Conservation (phyloP, 78 protist species). For the Dictyostelium intermedium region DNA sequence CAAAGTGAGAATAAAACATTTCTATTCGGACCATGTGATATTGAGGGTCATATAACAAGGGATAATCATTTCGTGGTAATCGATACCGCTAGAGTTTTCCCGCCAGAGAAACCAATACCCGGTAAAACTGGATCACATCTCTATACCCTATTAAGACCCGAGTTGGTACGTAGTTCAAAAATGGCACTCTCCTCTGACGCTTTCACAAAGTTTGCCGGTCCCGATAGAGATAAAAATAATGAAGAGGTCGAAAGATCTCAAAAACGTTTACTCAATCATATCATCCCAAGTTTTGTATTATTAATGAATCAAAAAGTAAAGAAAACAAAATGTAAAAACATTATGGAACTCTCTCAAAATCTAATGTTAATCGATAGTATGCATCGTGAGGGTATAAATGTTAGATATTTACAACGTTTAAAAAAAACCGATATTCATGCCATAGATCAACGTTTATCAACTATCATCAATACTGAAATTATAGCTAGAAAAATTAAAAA, state of each 20-base stretch:
- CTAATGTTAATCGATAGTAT: conserved; percentile 54
- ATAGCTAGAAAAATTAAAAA: conserved; percentile 59
- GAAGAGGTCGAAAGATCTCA: conserved; percentile 76
- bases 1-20: not conserved
- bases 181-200: conserved; percentile 74
- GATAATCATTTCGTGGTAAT: conserved; percentile 67
- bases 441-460: conserved; percentile 45
- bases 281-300: conserved; percentile 61
- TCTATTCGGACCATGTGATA: conserved; percentile 70
- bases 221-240: conserved; percentile 60
- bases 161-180: conserved; percentile 33
- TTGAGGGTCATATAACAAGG: conserved; percentile 48
- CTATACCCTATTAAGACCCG: conserved; percentile 70
- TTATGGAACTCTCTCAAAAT: conserved; percentile 34
- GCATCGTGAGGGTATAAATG: conserved; percentile 81
- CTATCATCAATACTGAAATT: conserved; percentile 72
- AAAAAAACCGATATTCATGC: conserved; percentile 46
- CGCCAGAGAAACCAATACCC: conserved; percentile 76
- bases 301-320: conserved; percentile 41
- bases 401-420: conserved; percentile 41
- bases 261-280: conserved; percentile 35
- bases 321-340: not conserved
- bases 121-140: conserved; percentile 43
- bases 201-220: conserved; percentile 64
- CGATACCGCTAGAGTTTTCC: conserved; percentile 73